Evolutionary conservation across 2,329 filamentous ascomycete genomes (phyloP).

Genomic region (Penicillium verrucosum): DNA sequence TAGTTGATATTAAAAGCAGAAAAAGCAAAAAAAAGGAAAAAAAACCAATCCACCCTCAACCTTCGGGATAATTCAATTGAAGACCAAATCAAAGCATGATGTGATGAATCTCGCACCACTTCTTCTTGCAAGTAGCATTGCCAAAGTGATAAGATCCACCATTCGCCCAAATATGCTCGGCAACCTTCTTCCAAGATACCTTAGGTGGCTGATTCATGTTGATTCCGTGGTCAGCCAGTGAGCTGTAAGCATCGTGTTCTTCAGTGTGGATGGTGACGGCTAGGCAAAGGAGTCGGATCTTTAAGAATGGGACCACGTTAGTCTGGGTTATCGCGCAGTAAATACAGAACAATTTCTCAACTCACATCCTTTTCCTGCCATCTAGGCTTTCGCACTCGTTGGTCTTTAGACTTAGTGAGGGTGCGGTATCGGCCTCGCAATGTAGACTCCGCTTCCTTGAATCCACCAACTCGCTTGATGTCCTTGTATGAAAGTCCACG

Average conservation of each 20-base stretch:
- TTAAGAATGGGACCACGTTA: not conserved
- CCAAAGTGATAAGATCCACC: constrained; percentile 60
- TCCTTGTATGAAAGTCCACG: constrained; percentile 47
- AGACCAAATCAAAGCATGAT: constrained; percentile 15
- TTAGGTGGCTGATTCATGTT: constrained; percentile 34
- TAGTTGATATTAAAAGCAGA: not conserved
- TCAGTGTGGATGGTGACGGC: constrained; percentile 33
- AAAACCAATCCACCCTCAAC: not conserved
- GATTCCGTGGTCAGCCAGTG: not conserved
- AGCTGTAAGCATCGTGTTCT: not conserved
- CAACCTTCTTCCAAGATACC: constrained; percentile 59
- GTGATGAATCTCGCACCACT: constrained; percentile 52
- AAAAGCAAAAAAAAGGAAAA: not conserved
- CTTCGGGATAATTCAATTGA: not conserved
- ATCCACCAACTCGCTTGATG: constrained; percentile 44
- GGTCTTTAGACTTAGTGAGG: constrained; percentile 46
- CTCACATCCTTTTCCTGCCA: constrained; percentile 46
- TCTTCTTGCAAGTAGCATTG: constrained; percentile 61
- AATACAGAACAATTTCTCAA: constrained; percentile 1
- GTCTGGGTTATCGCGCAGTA: not conserved
- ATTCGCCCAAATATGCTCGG: constrained; percentile 50
- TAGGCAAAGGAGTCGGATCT: constrained; percentile 43
- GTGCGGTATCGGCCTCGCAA: constrained; percentile 47
- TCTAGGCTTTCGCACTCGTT: constrained; percentile 45
- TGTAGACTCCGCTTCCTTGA: constrained; percentile 49